These are phyloP conservation scores for Colletotrichum sp. DNA, from an alignment of 2,329 filamentous ascomycete genomes.

Conservation along the genomic window DNA sequence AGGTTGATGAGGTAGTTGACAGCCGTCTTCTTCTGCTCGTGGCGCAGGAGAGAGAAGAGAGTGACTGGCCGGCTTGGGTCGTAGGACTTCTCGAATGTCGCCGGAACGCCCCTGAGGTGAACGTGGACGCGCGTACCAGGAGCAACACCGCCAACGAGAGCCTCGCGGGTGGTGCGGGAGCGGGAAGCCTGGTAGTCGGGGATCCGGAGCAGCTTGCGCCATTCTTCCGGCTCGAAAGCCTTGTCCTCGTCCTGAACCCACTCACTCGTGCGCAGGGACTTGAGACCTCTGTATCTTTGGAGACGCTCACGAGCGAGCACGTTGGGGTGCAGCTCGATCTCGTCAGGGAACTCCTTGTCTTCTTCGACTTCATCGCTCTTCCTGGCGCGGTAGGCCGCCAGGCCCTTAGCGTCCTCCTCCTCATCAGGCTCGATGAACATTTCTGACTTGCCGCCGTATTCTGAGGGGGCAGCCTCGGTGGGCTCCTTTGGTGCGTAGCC, in stretches of 20 bases:
- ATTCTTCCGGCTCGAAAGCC: conserved; percentile 87
- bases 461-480: conserved; percentile 81
- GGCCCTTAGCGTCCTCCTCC: conserved; percentile 75
- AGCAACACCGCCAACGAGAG: conserved; percentile 84
- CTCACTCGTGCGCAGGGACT: conserved; percentile 83
- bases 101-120: conserved; percentile 64
- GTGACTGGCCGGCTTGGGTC: conserved; percentile 66
- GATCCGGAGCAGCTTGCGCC: conserved; percentile 84
- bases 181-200: conserved; percentile 88
- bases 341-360: conserved; percentile 94
- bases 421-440: conserved; percentile 89
- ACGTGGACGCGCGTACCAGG: conserved; percentile 85
- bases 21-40: conserved; percentile 92
- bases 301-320: conserved; percentile 86
- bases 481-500: conserved; percentile 69
- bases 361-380: conserved; percentile 84
- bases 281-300: conserved; percentile 86
- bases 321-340: conserved; percentile 91
- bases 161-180: conserved; percentile 78
- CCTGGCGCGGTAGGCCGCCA: conserved; percentile 80
- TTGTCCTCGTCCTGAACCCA: conserved; percentile 92
- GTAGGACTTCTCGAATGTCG: conserved; percentile 49
- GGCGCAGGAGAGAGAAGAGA: conserved; percentile 85
- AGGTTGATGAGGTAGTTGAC: conserved; percentile 91
- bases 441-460: conserved; percentile 92